Evolutionary conservation across 306 rosid genomes (phyloP), one percentile per base, ranked within the genome.

Genomic region (Amphicarpaea edgeworthii): DNA sequence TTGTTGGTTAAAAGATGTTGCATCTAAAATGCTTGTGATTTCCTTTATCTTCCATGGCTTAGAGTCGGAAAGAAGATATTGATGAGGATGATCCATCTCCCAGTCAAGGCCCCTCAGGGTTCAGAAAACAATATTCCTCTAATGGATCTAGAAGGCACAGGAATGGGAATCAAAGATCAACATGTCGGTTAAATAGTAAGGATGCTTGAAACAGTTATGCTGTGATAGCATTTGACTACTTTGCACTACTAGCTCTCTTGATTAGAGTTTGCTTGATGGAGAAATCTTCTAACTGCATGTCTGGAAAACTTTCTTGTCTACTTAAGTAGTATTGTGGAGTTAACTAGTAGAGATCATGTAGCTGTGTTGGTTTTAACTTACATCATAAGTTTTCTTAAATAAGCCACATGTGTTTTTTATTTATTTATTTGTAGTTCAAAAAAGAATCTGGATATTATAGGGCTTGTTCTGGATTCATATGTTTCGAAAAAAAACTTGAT

Each of bases 81-180:
- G 70, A 37, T 12, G 74, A 70, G 28, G 75, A 81, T 32, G 78
- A 21, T 63, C 74, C 81, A 42, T 81, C 78, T 63, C 66, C 85
- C 24, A 70, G 68, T 72, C 74, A 51, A 53, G 81, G 49, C 63
- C 2, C 68, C 59, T 62, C 77, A 7, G 51, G 77, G 81, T 81
- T 28, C 34, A 76, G 46, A 41, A 70, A 76, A 63, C 81, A 76
- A 68, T 40, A 74, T 81, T 58, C 76, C 24, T 59, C 66, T 16
- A 81, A 68, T 50, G 76, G 78, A 47, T 32, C 54, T 43, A 42
- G 64, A 62, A 62, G 38, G 75, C 4, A 62, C 26, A 32, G 67
- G 47, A 70, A 70, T 70, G 78, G 57, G 37, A 81, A 64, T 32
- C 74, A 70, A 62, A 59, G 75, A 62, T 34, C 82, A 23, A 71